Evolutionary conservation across 352 stramenopile genomes (phyloP).

Genomic region (Phytophthora pseudosyringae): DNA sequence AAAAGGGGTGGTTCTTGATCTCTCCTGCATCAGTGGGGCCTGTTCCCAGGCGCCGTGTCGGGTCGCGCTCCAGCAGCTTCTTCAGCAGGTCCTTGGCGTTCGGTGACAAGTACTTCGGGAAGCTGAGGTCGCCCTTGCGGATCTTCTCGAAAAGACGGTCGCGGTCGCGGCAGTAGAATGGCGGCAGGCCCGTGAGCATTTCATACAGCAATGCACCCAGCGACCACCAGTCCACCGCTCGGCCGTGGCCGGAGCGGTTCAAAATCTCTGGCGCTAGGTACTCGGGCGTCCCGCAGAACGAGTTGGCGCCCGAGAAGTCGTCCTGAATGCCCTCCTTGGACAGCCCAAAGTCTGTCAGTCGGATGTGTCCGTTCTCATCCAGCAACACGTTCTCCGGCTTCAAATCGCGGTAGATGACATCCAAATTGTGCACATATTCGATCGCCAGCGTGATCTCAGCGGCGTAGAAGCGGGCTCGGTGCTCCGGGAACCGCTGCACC

Average conservation of each 20-base stretch:
- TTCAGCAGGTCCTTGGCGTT: constrained; percentile 88
- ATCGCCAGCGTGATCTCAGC: constrained; percentile 98
- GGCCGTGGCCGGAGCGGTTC: constrained; percentile 95
- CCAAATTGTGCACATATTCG: constrained; percentile 93
- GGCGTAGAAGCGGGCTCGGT: constrained; percentile 95
- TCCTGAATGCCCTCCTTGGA: constrained; percentile 89
- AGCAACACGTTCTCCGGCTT: constrained; percentile 99
- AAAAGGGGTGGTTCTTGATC: constrained; percentile 88
- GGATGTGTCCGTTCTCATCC: constrained; percentile 96
- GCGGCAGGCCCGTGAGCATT: constrained; percentile 80
- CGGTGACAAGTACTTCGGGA: constrained; percentile 94
- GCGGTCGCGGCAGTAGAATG: constrained; percentile 96
- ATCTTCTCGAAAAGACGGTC: constrained; percentile 99
- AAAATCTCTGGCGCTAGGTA: constrained; percentile 99
- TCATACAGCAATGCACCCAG: constrained; percentile 91
- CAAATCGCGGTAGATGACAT: constrained; percentile 97
- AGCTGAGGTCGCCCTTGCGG: constrained; percentile 93
- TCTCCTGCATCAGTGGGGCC: constrained; percentile 79
- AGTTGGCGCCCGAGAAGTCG: constrained; percentile 95
- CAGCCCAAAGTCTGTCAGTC: constrained; percentile 98
- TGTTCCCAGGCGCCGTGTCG: constrained; percentile 92
- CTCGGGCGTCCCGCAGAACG: constrained; percentile 97
- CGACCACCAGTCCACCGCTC: constrained; percentile 98
- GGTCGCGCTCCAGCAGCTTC: constrained; percentile 95
- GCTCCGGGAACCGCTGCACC: constrained; percentile 95